Percentiles rank a stretch among this genome's conserved stretches.
phyloP scores from a whole-genome alignment of 1,139 yeast genomes.

The Hemisphaericaspora lyxosophila region DNA sequence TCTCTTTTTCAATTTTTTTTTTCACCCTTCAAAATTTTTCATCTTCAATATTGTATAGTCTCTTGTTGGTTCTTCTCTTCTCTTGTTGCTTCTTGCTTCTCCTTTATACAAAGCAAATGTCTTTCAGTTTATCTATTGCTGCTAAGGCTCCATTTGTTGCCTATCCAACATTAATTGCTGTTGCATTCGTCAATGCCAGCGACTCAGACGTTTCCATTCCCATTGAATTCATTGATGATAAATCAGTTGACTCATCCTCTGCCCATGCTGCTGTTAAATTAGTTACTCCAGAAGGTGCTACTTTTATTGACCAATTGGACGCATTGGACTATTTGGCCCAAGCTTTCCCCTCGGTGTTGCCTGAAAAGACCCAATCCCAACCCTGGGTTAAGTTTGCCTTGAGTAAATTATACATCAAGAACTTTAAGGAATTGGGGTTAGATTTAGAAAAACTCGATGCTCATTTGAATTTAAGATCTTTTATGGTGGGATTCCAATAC shows the following conservation, averaged over 20 bases:
- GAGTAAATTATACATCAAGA: conserved; percentile 72
- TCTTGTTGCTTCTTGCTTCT: too few relatives aligned
- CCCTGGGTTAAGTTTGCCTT: conserved; percentile 72
- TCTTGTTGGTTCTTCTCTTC: too few relatives aligned
- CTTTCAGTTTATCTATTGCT: conserved; percentile 59
- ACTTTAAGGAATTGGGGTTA: conserved; percentile 77
- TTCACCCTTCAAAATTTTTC: neutral
- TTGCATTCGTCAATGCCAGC: conserved; percentile 63
- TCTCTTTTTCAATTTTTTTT: neutral
- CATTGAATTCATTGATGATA: conserved; percentile 68
- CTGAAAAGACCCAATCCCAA: conserved; percentile 34
- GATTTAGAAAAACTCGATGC: conserved; percentile 75
- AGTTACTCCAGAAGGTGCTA: conserved; percentile 45
- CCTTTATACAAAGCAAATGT: conserved; percentile 17
- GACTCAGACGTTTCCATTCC: conserved; percentile 49
- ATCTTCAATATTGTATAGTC: too few relatives aligned
- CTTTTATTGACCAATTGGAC: conserved; percentile 43
- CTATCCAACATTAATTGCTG: conserved; percentile 78
- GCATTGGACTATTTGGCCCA: conserved; percentile 47
- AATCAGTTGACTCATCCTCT: conserved; percentile 38
- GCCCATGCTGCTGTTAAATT: conserved; percentile 45
- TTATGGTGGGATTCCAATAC: conserved; percentile 62
- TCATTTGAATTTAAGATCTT: conserved; percentile 84
- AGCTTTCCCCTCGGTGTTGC: conserved; percentile 41
- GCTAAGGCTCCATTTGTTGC: conserved; percentile 84